Base-by-base conservation (phyloP, 2,329 filamentous ascomycete genomes). In the Chrysoporthe austroafricana region DNA sequence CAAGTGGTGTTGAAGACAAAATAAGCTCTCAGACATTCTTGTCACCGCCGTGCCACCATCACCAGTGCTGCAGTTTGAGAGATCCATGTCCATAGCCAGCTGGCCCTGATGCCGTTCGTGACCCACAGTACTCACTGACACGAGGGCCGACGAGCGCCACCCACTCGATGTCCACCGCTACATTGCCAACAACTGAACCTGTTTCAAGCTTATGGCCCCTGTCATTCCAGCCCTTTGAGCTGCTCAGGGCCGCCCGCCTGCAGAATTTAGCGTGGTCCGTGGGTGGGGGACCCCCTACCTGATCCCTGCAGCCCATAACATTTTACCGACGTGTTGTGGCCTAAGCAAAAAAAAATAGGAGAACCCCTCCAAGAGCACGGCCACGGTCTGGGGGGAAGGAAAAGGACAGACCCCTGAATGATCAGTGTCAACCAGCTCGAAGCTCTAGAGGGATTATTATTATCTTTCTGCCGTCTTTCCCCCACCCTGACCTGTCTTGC, bases 381-480 rank as follows among this genome's bases (percentile, higher is more conserved):
- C 61, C 66, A 48, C 65, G 57, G 56, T 68, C 60, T 65, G 46
- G 66, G 57, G 64, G 26, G 61, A 58, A 44, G 61, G 44, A 63
- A 54, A 64, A 43, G 63, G 54, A 34, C n/a, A 36, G 50, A 66
- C 61, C 61, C 64, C 63, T 56, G 58, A 66, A 50, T 34, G 58
- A 66, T 62, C 65, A 66, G 26, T 69, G 67, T 63, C 67, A 46
- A 57, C 56, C 52, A 48, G 32, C 60, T 64, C 32, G 39, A 66
- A 62, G 64, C 64, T 66, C 60, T 39, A 62, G 48, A 42, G 39
- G 56, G 18, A 64, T 34, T 52, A 54, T 21, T 62, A 66, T 62
- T 61, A 58, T 61, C 59, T 61, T 61, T 32, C 59, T 54, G 39
- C 52, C 59, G n/a, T 62, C 58, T 39, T 39, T 39, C 50, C 57